Evolutionary conservation across 495 filamentous ascomycete species (phyloP), one percentile per base, ranked within the genome.

Genomic region (Aspergillus bridgeri): DNA sequence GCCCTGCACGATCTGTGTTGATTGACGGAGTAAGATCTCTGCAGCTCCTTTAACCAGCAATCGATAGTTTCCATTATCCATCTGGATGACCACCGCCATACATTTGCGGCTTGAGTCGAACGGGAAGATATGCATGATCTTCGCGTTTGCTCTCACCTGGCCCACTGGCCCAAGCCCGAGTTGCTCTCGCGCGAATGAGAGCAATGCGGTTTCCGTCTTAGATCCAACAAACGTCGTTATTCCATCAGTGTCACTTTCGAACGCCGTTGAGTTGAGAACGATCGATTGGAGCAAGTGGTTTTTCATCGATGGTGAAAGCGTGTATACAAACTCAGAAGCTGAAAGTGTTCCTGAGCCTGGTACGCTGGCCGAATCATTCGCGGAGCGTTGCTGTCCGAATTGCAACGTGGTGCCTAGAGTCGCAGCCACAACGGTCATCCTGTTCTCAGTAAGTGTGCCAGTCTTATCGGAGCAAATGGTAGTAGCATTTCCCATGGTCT

Each of bases 81-180:
- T 70, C 63, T 85, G 83, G 11, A 87, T 68, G n/a, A 92, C 88
- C 19, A 86, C 79, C 5, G 90, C 91, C 91, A 96, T 96, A 67
- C 91, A 95, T 70, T 95, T 96, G 56, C 90, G 84, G 18, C 80
- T 80, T 6, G 91, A 95, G 68, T 96, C 91, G 67, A 96, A 96
- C 8, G 91, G 91, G 52, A 91, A 83, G 61, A 93, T 78, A 65
- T 96, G 90, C 9, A 83, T 77, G 48, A 87, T 74, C 43, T 85
- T 81, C 42, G 81, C 83, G 62, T 87, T 90, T 6, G 86, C 80
- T n/a, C 90, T 79, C 58, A 85, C 83, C 61, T 91, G 83, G 54
- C 76, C 78, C 1, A 91, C 78, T 0, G 84, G 81, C 2, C 82
- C 83, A 83, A 95, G 89, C 9, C 81, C 89, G 18, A 95, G 78